Percentiles rank a stretch among this genome's conserved stretches.
phyloP scores from a whole-genome alignment of 768 basidiomycete genomes.

The Tricholoma saponaceum region DNA sequence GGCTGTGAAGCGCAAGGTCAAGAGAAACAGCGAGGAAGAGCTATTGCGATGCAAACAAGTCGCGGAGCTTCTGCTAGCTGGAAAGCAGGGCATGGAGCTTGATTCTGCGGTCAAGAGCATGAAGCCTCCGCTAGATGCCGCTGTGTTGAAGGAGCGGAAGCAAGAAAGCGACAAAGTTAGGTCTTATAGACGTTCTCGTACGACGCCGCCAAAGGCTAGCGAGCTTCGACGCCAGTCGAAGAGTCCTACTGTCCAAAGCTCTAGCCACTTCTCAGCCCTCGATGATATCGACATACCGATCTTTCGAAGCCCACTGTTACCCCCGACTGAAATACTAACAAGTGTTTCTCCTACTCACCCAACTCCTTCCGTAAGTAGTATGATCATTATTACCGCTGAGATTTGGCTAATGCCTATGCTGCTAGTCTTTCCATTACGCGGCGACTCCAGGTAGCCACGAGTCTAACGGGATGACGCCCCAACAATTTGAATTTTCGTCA shows the following conservation, averaged over 20 bases:
- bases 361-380: neutral
- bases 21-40: constrained; percentile 46
- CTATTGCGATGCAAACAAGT: constrained; percentile 44
- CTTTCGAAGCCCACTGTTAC: constrained; percentile 28
- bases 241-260: neutral
- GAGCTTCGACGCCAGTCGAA: neutral
- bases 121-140: constrained; percentile 5
- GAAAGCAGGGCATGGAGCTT: constrained; percentile 47
- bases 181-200: neutral
- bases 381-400: neutral
- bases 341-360: constrained; percentile 5
- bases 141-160: neutral
- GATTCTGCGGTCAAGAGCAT: constrained; percentile 38
- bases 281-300: constrained; percentile 7
- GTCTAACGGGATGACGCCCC: neutral
- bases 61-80: constrained; percentile 45
- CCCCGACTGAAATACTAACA: constrained; percentile 12
- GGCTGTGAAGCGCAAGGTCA: constrained; percentile 46
- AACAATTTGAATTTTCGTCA: neutral
- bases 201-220: neutral
- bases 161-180: neutral
- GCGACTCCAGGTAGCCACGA: neutral
- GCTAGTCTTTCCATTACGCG: neutral
- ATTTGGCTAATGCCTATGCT: neutral
- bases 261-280: neutral